Evolutionary conservation across 352 stramenopile species (phyloP).

Genomic region (Pythium grandisporangium): DNA sequence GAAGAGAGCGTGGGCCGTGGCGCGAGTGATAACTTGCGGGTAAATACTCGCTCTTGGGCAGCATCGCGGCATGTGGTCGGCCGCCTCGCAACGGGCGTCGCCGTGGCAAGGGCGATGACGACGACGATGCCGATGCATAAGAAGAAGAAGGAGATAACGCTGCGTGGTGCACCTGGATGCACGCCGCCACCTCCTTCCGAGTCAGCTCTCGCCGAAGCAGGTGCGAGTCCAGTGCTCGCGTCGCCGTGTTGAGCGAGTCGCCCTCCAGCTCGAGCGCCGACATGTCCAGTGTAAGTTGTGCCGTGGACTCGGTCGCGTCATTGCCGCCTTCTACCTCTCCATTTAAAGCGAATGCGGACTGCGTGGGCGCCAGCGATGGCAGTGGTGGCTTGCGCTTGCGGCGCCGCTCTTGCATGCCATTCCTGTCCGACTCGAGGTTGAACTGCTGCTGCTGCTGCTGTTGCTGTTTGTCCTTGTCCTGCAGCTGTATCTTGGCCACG

Average conservation of each 20-base stretch:
- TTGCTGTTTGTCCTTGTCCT: conserved; percentile 21
- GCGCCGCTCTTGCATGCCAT: too few species aligned
- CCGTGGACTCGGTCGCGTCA: neutral
- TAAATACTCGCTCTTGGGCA: conserved; percentile 27
- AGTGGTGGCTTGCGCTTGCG: conserved; percentile 24
- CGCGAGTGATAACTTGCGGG: conserved; percentile 14
- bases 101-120: too few species aligned
- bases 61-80: too few species aligned
- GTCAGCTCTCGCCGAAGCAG: conserved; percentile 38
- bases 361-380: conserved; percentile 15
- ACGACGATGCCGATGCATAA: too few species aligned
- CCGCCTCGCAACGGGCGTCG: too few species aligned
- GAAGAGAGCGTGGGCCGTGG: conserved; percentile 13
- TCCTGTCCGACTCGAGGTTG: too few species aligned
- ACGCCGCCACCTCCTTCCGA: conserved; percentile 31
- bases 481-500: conserved; percentile 49
- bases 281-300: conserved; percentile 1
- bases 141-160: too few species aligned
- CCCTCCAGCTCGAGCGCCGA: conserved; percentile 11
- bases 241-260: conserved; percentile 25
- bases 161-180: conserved; percentile 23
- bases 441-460: neutral
- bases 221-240: conserved; percentile 32
- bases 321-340: neutral
- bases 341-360: too few species aligned